These are phyloP conservation scores for Arxiozyma telluris DNA, from an alignment of 1,139 yeast species.

Conservation along the genomic window DNA sequence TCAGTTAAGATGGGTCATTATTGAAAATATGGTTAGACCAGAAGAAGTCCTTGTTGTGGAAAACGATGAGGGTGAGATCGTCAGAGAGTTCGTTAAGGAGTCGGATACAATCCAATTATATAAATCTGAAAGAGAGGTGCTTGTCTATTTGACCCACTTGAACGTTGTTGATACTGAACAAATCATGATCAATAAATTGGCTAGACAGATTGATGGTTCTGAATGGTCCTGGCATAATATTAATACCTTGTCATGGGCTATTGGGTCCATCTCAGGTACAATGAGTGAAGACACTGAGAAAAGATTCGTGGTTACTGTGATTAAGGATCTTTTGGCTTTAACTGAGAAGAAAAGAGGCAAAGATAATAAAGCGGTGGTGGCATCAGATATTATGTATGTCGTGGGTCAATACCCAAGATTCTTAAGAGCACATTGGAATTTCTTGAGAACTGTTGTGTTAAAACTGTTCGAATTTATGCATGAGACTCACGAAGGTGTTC, in stretches of 20 bases:
- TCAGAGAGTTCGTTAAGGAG: conserved; percentile 93
- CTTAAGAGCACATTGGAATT: conserved; percentile 96
- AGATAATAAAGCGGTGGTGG: conserved; percentile 97
- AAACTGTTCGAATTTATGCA: conserved; percentile 97
- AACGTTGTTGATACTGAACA: conserved; percentile 90
- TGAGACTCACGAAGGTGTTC: conserved; percentile 98
- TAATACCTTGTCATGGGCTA: conserved; percentile 98
- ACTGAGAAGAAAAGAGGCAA: conserved; percentile 97
- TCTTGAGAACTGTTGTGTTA: conserved; percentile 88
- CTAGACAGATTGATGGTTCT: conserved; percentile 86
- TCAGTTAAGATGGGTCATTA: conserved; percentile 77
- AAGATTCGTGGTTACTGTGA: conserved; percentile 83
- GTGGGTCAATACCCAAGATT: conserved; percentile 98
- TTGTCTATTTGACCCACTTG: conserved; percentile 89
- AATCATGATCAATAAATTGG: conserved; percentile 85
- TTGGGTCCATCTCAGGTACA: conserved; percentile 96
- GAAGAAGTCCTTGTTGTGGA: conserved; percentile 95
- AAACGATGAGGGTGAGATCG: conserved; percentile 98
- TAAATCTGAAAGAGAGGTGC: conserved; percentile 90
- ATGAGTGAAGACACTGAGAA: conserved; percentile 98
- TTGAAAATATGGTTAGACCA: conserved; percentile 96
- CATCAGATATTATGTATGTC: conserved; percentile 97
- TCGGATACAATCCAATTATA: conserved; percentile 93
- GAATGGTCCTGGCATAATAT: conserved; percentile 99
- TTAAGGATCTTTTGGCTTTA: conserved; percentile 79